Evolutionary conservation across 768 basidiomycete genomes (phyloP), one percentile per base, ranked within the genome.

Genomic region (Lentinula detonsa): DNA sequence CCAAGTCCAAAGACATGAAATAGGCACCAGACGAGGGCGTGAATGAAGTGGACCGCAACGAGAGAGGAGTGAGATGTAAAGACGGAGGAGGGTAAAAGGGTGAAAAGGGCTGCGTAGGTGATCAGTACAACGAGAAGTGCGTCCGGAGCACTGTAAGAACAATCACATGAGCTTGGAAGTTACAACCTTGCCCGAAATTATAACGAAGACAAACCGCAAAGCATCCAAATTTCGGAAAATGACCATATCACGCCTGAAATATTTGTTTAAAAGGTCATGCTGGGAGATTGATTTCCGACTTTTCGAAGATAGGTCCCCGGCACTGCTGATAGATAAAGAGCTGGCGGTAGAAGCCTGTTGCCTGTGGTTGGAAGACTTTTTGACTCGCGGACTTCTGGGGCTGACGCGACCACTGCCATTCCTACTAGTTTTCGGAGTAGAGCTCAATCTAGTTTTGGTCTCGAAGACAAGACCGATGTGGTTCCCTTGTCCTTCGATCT

Each of bases 1-100:
- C 97, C 97, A 15, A 98, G 81, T 1, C 90, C 95, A 64, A 95
- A 84, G 35, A 87, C 90, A 72, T 98, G 93, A 75, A 97, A 86
- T 48, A 88, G 70, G 55, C 90, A 85, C 96, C 97, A 99, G 1
- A 76, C 69, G 10, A 94, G 75, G 0, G 97, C 91, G 65, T 99
- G 95, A 0, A 81, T 66, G 69, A 93, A 94, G 71, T 96, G 86
- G 46, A 95, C 72, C 2, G 74, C 73, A n/a, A 93, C 73, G 11
- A 52, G 59, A 10, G 59, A 50, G 8, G 59, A 31, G 15, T 31
- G 18, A 48, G 59, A 4, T n/a, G 21, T 33, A 21, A 57, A 57
- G 46, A 48, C 34, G 5, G 56, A 62, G 23, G 49, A 16, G 1
- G 90, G 92, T 3, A 92, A 73, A 61, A 92, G 73, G 2, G 81